These are phyloP conservation scores for Cucumis cinereus DNA, from an alignment of 306 rosid genomes.

Conservation along the genomic window DNA sequence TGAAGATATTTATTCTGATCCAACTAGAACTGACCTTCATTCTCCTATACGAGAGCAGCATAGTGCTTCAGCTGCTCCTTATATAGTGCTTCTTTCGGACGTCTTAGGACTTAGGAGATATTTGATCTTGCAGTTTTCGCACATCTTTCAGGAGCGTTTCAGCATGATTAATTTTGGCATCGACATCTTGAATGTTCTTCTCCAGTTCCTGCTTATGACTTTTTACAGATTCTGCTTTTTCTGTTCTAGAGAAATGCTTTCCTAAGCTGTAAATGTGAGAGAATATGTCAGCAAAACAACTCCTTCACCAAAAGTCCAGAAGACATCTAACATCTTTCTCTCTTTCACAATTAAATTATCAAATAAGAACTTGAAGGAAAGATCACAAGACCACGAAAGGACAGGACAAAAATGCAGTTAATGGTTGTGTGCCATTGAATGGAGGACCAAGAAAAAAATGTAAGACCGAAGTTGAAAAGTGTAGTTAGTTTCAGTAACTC, in stretches of 20 bases:
- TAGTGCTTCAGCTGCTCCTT: conserved; percentile 53
- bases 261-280: conserved; percentile 52
- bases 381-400: background rate
- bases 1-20: conserved; percentile 1
- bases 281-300: conserved; percentile 8
- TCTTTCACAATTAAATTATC: background rate
- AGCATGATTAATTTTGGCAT: conserved; percentile 37
- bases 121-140: conserved; percentile 46
- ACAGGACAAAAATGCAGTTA: background rate
- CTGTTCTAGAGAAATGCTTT: conserved; percentile 68
- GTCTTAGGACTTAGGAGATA: conserved; percentile 45
- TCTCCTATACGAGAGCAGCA: conserved; percentile 57
- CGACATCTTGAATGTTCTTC: conserved; percentile 42
- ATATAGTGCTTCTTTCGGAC: conserved; percentile 54
- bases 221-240: conserved; percentile 47
- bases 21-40: conserved; percentile 41
- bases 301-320: background rate
- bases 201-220: conserved; percentile 58
- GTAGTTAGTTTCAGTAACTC: background rate
- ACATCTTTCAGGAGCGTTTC: conserved; percentile 44
- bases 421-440: background rate
- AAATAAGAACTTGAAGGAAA: background rate
- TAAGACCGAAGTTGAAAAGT: background rate
- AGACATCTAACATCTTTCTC: background rate
- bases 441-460: background rate